Evolutionary conservation across 2,329 filamentous ascomycete species (phyloP), one percentile per base, ranked within the genome.

Genomic region (Parafenestella ontariensis): DNA sequence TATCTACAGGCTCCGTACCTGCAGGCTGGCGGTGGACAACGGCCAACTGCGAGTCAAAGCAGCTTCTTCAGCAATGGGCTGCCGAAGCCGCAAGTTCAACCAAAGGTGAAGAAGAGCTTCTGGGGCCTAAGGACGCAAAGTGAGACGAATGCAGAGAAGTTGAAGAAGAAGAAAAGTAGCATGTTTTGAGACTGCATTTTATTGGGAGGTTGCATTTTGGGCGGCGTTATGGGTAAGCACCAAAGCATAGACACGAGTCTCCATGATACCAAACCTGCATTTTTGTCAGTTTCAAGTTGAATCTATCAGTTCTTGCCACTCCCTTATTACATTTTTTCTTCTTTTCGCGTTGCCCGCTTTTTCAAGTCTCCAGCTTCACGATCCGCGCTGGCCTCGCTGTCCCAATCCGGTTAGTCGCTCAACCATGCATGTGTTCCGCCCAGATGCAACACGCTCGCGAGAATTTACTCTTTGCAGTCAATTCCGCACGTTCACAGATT

Each of bases 121-220:
- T 77, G 73, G 69, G 69, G 73, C 0, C 33, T 76, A 44, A 52
- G 74, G 40, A 72, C 67, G 24, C 62, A 58, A 21, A 74, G 73
- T 44, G 71, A 75, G 37, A 49, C 59, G 1, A 69, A 55, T 40
- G 49, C 65, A 11, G 71, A 62, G 34, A 76, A 73, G 49, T 58
- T 79, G 56, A 69, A 66, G 51, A 80, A 79, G 69, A 80, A 80
- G 64, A 69, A 74, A 52, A 79, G 77, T 56, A 73, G 76, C 42
- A 76, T 79, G 72, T 80, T 78, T 64, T 79, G 66, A 62, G 39
- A 7, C 10, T 21, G 23, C 33, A 40, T 39, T 45, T 49, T 50
- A 28, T 31, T 34, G 44, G 15, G 18, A 6, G 23, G 26, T 28
- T n/a, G 21, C 26, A 51, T 43, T 54, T 24, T 49, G 20, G 40